phyloP scores from a whole-genome alignment of 2,329 filamentous ascomycete genomes.

The Fusarium marasasianum region DNA sequence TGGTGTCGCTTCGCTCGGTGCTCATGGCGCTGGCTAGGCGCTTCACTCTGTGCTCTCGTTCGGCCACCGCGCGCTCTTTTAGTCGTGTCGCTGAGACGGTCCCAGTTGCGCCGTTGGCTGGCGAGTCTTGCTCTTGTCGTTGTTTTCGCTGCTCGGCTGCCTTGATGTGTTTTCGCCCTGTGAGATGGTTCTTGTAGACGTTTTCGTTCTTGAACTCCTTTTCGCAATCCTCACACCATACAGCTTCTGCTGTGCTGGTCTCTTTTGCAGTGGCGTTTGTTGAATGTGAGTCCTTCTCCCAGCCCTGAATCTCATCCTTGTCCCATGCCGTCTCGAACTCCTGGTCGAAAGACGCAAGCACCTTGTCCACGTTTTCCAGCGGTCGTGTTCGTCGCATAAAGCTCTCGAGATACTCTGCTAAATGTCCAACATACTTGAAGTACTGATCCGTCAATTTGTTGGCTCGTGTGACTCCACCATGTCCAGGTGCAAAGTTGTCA shows the following conservation, averaged over 20 bases:
- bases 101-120: constrained; percentile 41
- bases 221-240: constrained; percentile 92
- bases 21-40: constrained; percentile 84
- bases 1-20: constrained; percentile 86
- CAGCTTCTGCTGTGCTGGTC: constrained; percentile 64
- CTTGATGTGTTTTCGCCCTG: constrained; percentile 91
- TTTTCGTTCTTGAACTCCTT: constrained; percentile 97
- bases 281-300: constrained; percentile 67
- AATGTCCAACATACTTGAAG: constrained; percentile 84
- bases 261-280: constrained; percentile 45
- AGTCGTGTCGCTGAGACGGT: constrained; percentile 62
- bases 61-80: constrained; percentile 90
- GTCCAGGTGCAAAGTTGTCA: constrained; percentile 82
- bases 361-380: constrained; percentile 83
- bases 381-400: constrained; percentile 89
- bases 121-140: constrained; percentile 54
- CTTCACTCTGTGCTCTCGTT: constrained; percentile 85
- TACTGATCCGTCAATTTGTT: constrained; percentile 95
- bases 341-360: constrained; percentile 78
- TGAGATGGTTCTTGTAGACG: constrained; percentile 89
- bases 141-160: constrained; percentile 74
- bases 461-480: constrained; percentile 76
- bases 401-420: constrained; percentile 84
- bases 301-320: constrained; percentile 80
- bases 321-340: constrained; percentile 89